Evolutionary conservation across 2,329 filamentous ascomycete species (phyloP).

Genomic region (Blastomyces percursus): DNA sequence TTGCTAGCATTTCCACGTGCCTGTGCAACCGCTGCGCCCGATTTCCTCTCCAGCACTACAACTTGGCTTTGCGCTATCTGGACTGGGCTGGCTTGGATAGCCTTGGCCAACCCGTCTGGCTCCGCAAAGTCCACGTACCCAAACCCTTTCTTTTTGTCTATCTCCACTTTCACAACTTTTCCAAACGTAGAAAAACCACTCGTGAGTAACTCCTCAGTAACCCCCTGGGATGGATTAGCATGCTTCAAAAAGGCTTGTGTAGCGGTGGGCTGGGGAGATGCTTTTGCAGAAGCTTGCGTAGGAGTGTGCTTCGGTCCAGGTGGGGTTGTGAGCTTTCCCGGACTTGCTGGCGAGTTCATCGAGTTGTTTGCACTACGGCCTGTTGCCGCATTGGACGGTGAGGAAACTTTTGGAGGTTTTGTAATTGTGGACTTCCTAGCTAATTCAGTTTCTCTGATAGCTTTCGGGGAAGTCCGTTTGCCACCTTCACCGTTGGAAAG

Average conservation of each 20-base stretch:
- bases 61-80: constrained; percentile 75
- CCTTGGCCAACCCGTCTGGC: constrained; percentile 60
- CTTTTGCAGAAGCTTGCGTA: constrained; percentile 8
- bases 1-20: constrained; percentile 5
- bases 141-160: constrained; percentile 90
- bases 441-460: constrained; percentile 6
- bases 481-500: neutral
- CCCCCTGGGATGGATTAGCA: constrained; percentile 79
- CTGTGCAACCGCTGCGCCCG: constrained; percentile 7
- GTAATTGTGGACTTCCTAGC: constrained; percentile 9
- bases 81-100: constrained; percentile 70
- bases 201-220: constrained; percentile 70
- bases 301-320: neutral
- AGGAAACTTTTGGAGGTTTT: constrained; percentile 6
- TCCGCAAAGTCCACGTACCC: constrained; percentile 84
- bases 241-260: constrained; percentile 62
- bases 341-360: constrained; percentile 2
- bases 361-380: constrained; percentile 8
- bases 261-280: constrained; percentile 17
- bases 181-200: constrained; percentile 66
- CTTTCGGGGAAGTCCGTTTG: constrained; percentile 9
- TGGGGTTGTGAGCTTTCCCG: neutral
- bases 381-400: constrained; percentile 11
- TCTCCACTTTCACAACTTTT: constrained; percentile 66
- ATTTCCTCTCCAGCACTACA: constrained; percentile 60